Base-by-base conservation (phyloP, 768 basidiomycete species). In the Lyophyllum decastes region DNA sequence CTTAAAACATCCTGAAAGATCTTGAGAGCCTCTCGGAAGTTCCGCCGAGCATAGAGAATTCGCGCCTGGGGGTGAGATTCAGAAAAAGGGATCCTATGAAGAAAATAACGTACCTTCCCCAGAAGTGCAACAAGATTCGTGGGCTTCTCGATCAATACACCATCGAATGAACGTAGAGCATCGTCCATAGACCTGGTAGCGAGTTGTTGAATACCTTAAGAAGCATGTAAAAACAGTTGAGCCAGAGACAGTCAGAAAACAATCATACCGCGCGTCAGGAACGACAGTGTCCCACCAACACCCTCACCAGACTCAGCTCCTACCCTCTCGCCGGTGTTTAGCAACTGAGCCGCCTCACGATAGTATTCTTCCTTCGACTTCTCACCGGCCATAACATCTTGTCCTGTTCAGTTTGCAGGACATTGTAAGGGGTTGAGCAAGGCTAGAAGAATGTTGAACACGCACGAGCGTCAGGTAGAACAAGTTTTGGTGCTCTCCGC, bases 121-220 rank as follows among this genome's bases (percentile, higher is more conserved):
- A 94, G 78, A 4, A 96, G 76, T 0, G 95, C 95, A 34, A 95
- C 84, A 5, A 97, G 68, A 67, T 98, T 96, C 17, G 88, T 92
- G 0, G 95, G 91, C 65, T 90, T 90, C 60, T 85, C 79, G 2
- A 77, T 76, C 9, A 98, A 78, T 10, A 96, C 87, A 24, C 82
- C 82, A 14, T 96, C 92, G 64, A 97, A 95, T 1, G 89, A 84
- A 19, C 86, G 82, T 62, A 88, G 73, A 0, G 95, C 95, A 58
- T 92, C 88, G 35, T 95, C 89, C 78, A 94, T 84, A 16, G 87
- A 82, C 21, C 91, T 84, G 4, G 84, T 87, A 1, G 92, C 89
- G 19, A 98, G 77, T 69, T 90, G 87, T 54, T 94, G 83, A 30
- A 95, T 87, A 16, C 91, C 95, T 95, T 49, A 2, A 57, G 16